phyloP scores from a whole-genome alignment of 805 yeast species.

The Saccharomyces eubayanus region DNA sequence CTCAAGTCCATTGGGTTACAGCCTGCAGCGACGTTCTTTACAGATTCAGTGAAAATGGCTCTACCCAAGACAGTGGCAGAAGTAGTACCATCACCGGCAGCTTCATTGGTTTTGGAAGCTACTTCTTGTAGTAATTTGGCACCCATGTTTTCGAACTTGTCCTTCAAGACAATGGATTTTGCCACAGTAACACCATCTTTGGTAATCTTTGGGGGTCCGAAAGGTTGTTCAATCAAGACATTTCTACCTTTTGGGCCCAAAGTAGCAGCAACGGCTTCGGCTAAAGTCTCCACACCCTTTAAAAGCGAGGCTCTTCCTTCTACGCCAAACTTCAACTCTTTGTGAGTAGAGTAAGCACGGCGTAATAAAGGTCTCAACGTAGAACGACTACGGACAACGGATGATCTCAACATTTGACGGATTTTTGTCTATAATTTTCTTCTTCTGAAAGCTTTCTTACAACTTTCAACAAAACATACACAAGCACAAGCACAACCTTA shows the following conservation, averaged over 20 bases:
- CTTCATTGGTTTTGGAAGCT: conserved; percentile 92
- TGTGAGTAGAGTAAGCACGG: conserved; percentile 47
- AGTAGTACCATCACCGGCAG: conserved; percentile 98
- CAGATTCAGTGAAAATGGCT: conserved; percentile 89
- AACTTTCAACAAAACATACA: background rate
- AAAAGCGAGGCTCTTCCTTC: conserved; percentile 93
- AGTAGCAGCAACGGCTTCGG: conserved; percentile 94
- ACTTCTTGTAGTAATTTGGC: conserved; percentile 93
- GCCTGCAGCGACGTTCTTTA: conserved; percentile 96
- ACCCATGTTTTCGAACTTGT: conserved; percentile 93
- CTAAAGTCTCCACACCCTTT: conserved; percentile 89
- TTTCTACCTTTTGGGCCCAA: conserved; percentile 97
- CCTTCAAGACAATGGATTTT: conserved; percentile 66
- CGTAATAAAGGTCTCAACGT: conserved; percentile 12
- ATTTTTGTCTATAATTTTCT: background rate
- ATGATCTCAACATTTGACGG: conserved; percentile 16
- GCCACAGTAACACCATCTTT: conserved; percentile 99
- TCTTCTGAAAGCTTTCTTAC: background rate
- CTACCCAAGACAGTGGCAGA: conserved; percentile 95
- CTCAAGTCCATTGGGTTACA: conserved; percentile 98
- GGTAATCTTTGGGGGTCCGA: conserved; percentile 96
- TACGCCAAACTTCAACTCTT: conserved; percentile 92
- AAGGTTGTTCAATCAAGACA: conserved; percentile 91
- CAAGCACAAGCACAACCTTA: background rate
- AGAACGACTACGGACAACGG: conserved; percentile 12